Base-by-base conservation (phyloP, 805 yeast genomes). In the Metschnikowia bowlesiae region DNA sequence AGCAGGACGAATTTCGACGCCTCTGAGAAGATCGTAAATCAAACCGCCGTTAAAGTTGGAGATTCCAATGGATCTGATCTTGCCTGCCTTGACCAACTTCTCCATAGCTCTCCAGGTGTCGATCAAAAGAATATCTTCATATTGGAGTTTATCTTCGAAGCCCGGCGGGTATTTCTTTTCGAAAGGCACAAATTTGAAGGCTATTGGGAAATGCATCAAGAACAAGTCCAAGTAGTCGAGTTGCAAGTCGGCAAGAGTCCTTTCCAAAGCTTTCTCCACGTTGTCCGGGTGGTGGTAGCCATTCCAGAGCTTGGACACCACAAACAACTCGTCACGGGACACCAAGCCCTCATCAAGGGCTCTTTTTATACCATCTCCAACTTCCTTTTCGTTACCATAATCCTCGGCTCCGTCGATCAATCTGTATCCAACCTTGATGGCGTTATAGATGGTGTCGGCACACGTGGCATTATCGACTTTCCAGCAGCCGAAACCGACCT, bases 281-380 rank as follows among this genome's bases (percentile, higher is more conserved):
- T 83, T 80, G 55, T 82, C 78, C 59, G 92, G 91, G 65, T 80
- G 80, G 70, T 89, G 97, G 79, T 66, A 89, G 59, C 74, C 79
- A 77, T 89, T 89, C 96, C 96, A 89, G 59, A 89, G 76, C 74
- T 89, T 89, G 50, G 96, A 85, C 49, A 88, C 86, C 61, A 90
- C 74, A 67, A 83, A 83, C 54, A 89, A 69, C 40, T 90, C 96
- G 54, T 84, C 87, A 67, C 94, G 80, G 53, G 78, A 77, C 56
- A 84, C 89, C 48, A 87, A 60, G 3, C 89, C 90, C 50, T 85
- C 90, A 43, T 70, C 78, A 57, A 87, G 69, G 50, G 92, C 92
- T 55, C 73, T 74, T 54, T 76, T 75, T 57, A 82, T 69, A 54
- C 88, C 89, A 48, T 79, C 73, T 33, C 89, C 89, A 49, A 83